phyloP scores from a whole-genome alignment of 345 rosid species.

The Citrus inodora region DNA sequence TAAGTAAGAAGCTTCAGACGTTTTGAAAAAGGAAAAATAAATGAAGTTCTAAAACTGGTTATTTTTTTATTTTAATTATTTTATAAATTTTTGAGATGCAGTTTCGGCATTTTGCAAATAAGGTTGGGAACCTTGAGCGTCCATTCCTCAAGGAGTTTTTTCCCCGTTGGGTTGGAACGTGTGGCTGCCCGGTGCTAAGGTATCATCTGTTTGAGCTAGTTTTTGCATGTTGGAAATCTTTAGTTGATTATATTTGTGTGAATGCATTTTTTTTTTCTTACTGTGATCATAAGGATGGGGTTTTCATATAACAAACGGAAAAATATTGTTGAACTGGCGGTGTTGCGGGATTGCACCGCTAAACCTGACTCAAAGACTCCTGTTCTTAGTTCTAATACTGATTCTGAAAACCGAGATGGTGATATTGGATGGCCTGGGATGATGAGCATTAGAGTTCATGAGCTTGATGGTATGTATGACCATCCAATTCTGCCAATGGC shows the following conservation, averaged over 20 bases:
- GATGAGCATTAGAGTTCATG: slow-evolving; percentile 93
- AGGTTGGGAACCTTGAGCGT: slow-evolving; percentile 94
- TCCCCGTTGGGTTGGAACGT: slow-evolving; percentile 83
- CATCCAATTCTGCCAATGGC: slow-evolving; percentile 92
- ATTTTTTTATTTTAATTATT: neutral
- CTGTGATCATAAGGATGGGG: slow-evolving; percentile 67
- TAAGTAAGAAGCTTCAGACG: neutral
- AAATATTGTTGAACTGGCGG: slow-evolving; percentile 92
- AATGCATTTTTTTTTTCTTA: slow-evolving; percentile 4
- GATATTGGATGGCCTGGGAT: slow-evolving; percentile 98
- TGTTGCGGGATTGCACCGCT: slow-evolving; percentile 79
- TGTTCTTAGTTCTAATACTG: slow-evolving; percentile 47
- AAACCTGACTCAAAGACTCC: slow-evolving; percentile 55
- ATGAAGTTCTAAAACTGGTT: neutral
- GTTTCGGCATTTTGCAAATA: slow-evolving; percentile 91
- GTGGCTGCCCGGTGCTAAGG: slow-evolving; percentile 95
- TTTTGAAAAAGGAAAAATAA: no score
- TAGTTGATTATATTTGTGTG: slow-evolving; percentile 13
- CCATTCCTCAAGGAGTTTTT: slow-evolving; percentile 95
- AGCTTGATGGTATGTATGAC: slow-evolving; percentile 94
- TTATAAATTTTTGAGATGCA: slow-evolving; percentile 36
- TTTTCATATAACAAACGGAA: slow-evolving; percentile 94
- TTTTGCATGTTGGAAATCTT: slow-evolving; percentile 7
- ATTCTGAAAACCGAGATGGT: slow-evolving; percentile 79
- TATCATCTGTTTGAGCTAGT: slow-evolving; percentile 23